These are phyloP conservation scores for Onygenales sp. DNA, from an alignment of 2,329 filamentous ascomycete genomes.

Conservation along the genomic window DNA sequence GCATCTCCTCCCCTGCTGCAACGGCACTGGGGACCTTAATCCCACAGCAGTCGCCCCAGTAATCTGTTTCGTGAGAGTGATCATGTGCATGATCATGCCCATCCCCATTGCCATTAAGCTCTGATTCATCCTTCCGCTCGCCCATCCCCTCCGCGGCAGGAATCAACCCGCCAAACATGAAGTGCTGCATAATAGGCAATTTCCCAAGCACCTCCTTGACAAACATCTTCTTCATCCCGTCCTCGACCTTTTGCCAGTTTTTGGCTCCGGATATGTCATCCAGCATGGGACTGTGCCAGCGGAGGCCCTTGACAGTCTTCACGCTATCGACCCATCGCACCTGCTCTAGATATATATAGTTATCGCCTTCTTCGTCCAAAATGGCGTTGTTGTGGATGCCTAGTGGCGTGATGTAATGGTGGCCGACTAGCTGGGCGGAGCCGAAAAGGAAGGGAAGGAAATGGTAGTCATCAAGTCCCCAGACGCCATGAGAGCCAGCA, in stretches of 20 bases:
- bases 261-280: constrained; percentile 91
- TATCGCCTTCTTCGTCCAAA: constrained; percentile 72
- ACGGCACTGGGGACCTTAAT: constrained; percentile 95
- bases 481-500: constrained; percentile 92
- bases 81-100: constrained; percentile 60
- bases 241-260: constrained; percentile 85
- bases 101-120: constrained; percentile 53
- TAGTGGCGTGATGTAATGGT: constrained; percentile 68
- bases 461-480: constrained; percentile 95
- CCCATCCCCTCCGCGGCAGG: constrained; percentile 73
- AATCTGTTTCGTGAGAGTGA: constrained; percentile 23
- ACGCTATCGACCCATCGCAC: constrained; percentile 91
- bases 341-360: constrained; percentile 87
- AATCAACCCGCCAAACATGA: constrained; percentile 80
- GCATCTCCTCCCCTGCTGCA: constrained; percentile 80
- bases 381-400: constrained; percentile 81
- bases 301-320: constrained; percentile 86
- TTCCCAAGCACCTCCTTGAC: constrained; percentile 85
- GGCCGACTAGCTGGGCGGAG: constrained; percentile 76
- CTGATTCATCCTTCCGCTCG: constrained; percentile 40
- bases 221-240: constrained; percentile 95
- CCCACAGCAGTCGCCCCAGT: constrained; percentile 94
- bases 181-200: constrained; percentile 97
- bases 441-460: constrained; percentile 95
- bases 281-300: constrained; percentile 97